Evolutionary conservation across 2,329 filamentous ascomycete species (phyloP).

Genomic region (Fusarium hainanense): DNA sequence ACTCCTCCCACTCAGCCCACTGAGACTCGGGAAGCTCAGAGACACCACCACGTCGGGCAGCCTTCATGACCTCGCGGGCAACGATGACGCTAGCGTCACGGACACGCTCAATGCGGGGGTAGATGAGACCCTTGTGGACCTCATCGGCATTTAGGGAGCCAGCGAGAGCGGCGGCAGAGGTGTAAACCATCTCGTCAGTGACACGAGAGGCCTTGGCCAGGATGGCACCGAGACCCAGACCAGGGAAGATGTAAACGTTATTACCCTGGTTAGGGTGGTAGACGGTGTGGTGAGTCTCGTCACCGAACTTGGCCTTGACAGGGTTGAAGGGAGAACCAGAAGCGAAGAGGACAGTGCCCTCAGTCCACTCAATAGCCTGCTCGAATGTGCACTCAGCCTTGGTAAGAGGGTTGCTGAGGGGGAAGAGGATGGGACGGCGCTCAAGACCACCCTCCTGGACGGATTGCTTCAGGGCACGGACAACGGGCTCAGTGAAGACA

Average conservation of each 20-base stretch:
- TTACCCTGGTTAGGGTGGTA: slow-evolving; percentile 87
- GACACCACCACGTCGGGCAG: slow-evolving; percentile 84
- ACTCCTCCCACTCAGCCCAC: slow-evolving; percentile 79
- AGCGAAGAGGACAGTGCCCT: slow-evolving; percentile 91
- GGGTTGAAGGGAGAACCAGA: slow-evolving; percentile 92
- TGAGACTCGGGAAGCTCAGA: slow-evolving; percentile 74
- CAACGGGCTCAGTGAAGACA: slow-evolving; percentile 88
- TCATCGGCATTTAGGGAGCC: slow-evolving; percentile 84
- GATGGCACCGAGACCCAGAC: slow-evolving; percentile 92
- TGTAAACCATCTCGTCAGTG: slow-evolving; percentile 97
- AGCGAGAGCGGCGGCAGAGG: slow-evolving; percentile 84
- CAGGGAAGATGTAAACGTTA: slow-evolving; percentile 94
- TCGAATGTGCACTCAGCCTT: slow-evolving; percentile 99
- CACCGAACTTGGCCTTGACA: slow-evolving; percentile 70
- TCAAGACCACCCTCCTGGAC: slow-evolving; percentile 74
- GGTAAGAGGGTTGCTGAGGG: slow-evolving; percentile 92
- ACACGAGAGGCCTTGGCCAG: slow-evolving; percentile 86
- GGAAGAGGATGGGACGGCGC: slow-evolving; percentile 90
- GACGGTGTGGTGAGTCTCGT: slow-evolving; percentile 67
- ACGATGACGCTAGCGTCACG: slow-evolving; percentile 89
- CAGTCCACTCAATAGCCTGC: slow-evolving; percentile 89
- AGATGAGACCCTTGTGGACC: slow-evolving; percentile 84
- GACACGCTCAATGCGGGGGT: slow-evolving; percentile 91
- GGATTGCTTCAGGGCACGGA: slow-evolving; percentile 75
- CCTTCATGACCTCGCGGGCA: slow-evolving; percentile 91